Evolutionary conservation across 2,329 filamentous ascomycete genomes (phyloP).

Genomic region (Cytospora piceae): DNA sequence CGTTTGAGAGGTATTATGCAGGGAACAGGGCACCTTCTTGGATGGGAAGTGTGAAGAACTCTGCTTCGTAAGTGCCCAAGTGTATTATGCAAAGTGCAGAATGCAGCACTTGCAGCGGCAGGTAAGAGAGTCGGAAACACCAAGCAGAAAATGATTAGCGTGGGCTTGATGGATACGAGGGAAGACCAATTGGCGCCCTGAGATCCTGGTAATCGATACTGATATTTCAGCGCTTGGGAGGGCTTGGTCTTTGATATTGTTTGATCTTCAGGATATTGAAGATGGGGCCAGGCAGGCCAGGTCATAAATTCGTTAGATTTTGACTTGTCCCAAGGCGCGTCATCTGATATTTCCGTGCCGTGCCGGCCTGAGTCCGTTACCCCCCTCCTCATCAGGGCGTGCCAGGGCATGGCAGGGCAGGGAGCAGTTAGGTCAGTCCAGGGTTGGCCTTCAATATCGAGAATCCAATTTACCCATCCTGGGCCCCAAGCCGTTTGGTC

Average conservation of each 20-base stretch:
- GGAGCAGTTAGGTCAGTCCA: neutral
- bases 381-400: neutral
- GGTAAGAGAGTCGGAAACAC: neutral
- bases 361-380: neutral
- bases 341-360: conserved; percentile 1
- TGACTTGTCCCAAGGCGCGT: conserved; percentile 1
- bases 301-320: neutral
- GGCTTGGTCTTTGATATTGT: neutral
- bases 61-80: neutral
- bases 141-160: neutral
- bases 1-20: neutral
- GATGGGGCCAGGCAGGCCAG: neutral
- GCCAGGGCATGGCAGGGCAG: neutral
- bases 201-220: neutral
- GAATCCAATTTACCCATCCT: neutral
- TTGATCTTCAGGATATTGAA: neutral
- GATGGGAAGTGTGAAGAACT: neutral
- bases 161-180: conserved; percentile 2
- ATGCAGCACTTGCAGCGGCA: neutral
- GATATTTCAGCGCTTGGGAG: too few species aligned
- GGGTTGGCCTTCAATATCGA: neutral
- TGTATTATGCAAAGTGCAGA: neutral
- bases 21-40: neutral
- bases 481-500: neutral
- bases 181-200: neutral